Percentiles rank a stretch among this genome's conserved stretches.
phyloP scores from a whole-genome alignment of 768 basidiomycete species.

The Mycena epipterygia region DNA sequence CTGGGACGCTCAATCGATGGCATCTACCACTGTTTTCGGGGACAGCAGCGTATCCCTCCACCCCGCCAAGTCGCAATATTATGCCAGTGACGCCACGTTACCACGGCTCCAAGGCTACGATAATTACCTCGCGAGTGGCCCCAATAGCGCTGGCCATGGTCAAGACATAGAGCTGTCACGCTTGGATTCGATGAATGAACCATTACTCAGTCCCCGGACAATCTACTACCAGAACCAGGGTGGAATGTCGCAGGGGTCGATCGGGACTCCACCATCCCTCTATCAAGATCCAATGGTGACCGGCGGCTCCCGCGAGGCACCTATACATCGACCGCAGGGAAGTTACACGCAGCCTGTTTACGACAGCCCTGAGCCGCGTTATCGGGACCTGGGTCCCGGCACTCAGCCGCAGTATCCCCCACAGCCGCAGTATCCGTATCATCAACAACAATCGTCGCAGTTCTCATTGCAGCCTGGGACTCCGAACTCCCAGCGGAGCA shows the following conservation, averaged over 20 bases:
- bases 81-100: constrained; percentile 48
- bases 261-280: constrained; percentile 59
- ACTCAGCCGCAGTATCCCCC: constrained; percentile 14
- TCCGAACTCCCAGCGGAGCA: constrained; percentile 17
- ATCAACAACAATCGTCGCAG: constrained; percentile 36
- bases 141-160: constrained; percentile 43
- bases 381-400: constrained; percentile 44
- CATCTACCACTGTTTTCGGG: constrained; percentile 67
- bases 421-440: constrained; percentile 16
- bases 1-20: constrained; percentile 87
- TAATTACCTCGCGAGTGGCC: constrained; percentile 67
- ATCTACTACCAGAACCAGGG: constrained; percentile 46
- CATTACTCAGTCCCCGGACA: constrained; percentile 61
- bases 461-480: constrained; percentile 7
- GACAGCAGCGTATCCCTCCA: constrained; percentile 59
- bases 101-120: constrained; percentile 64
- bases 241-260: constrained; percentile 50
- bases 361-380: constrained; percentile 23
- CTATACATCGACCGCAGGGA: constrained; percentile 70
- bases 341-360: constrained; percentile 42
- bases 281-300: constrained; percentile 50
- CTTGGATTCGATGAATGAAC: constrained; percentile 72
- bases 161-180: constrained; percentile 68
- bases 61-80: constrained; percentile 57
- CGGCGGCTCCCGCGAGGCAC: constrained; percentile 68